A percentile compares a stretch with the other conserved stretches of the same genome.
Conservation (phyloP, 2,329 filamentous ascomycete genomes). For the Penicillium brasilianum region DNA sequence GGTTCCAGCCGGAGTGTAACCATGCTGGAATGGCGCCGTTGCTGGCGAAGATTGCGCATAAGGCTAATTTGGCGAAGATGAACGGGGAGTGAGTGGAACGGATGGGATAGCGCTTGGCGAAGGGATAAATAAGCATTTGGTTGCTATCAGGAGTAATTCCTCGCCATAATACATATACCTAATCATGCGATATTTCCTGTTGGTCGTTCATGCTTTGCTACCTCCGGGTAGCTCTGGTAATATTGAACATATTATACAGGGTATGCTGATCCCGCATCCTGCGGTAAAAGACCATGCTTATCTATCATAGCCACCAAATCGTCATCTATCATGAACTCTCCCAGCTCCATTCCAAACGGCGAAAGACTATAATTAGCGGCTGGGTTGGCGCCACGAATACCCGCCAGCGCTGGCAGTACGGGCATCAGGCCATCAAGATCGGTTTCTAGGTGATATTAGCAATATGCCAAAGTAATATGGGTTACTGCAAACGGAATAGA, state of each 20-base stretch:
- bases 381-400: neutral
- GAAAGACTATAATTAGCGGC: slow-evolving; percentile 23
- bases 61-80: slow-evolving; percentile 14
- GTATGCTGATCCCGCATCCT: slow-evolving; percentile 3
- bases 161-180: neutral
- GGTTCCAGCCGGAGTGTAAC: slow-evolving; percentile 28
- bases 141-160: neutral
- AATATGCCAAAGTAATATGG: no score
- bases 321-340: slow-evolving; percentile 46
- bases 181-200: no score
- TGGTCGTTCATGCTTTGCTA: neutral
- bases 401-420: neutral
- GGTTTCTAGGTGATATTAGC: neutral
- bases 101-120: neutral
- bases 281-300: slow-evolving; percentile 7
- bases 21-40: slow-evolving; percentile 34
- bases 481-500: neutral
- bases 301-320: slow-evolving; percentile 32
- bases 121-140: neutral
- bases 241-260: neutral
- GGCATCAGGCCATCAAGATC: neutral
- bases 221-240: neutral
- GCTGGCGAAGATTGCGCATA: slow-evolving; percentile 27
- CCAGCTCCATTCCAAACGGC: slow-evolving; percentile 42
- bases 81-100: slow-evolving; percentile 8